Conservation (phyloP, 495 filamentous ascomycete genomes). For the Lentithecium fluviatile region DNA sequence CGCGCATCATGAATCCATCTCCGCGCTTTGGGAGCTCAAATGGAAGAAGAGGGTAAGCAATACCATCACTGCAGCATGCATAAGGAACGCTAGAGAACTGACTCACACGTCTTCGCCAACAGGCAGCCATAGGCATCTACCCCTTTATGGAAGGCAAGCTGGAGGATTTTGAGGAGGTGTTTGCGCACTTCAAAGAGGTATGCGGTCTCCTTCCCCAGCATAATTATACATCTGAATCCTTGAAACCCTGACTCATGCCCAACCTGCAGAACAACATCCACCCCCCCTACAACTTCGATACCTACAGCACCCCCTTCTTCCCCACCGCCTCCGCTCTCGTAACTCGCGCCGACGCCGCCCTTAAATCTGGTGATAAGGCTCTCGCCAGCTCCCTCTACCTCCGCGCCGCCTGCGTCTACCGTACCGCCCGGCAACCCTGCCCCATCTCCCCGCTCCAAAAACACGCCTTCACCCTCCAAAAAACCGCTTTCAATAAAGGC, state of each 20-base stretch:
- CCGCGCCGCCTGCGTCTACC: conserved; percentile 29
- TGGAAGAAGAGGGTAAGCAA: conserved; percentile 28
- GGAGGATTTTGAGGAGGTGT: conserved; percentile 29
- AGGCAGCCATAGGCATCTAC: conserved; percentile 29
- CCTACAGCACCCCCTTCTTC: conserved; percentile 27
- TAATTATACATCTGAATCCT: no score
- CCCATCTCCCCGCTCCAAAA: conserved; percentile 16
- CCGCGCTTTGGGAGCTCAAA: conserved; percentile 30
- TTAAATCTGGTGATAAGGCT: conserved; percentile 15
- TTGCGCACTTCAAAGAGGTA: conserved; percentile 25
- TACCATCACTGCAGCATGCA: background rate
- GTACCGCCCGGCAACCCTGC: conserved; percentile 22
- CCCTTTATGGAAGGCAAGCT: conserved; percentile 34
- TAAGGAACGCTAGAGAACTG: no score
- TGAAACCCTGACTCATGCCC: no score
- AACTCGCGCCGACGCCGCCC: conserved; percentile 6
- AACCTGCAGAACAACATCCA: conserved; percentile 27
- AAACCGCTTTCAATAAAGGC: conserved; percentile 22
- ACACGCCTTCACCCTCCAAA: conserved; percentile 9
- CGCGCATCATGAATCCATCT: conserved; percentile 27
- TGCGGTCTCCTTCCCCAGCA: no score
- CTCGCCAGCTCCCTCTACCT: conserved; percentile 30
- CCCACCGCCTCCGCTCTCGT: conserved; percentile 20
- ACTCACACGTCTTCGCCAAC: no score
- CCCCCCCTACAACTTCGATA: conserved; percentile 22